These are phyloP conservation scores for Blastobotrys buckinghamii DNA, from an alignment of 1,139 yeast genomes.

Conservation along the genomic window DNA sequence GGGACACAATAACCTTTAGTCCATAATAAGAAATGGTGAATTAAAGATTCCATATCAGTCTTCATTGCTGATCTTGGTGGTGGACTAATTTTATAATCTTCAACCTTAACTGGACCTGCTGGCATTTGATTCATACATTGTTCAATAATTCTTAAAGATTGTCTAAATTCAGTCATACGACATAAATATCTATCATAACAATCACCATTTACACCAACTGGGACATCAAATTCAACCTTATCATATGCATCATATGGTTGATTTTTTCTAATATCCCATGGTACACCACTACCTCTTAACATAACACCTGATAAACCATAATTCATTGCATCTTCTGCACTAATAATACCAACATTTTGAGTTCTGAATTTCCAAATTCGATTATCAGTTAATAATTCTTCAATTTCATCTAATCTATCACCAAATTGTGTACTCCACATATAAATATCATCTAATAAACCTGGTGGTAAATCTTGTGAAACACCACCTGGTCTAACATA, in stretches of 20 bases:
- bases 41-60: conserved; percentile 89
- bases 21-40: conserved; percentile 81
- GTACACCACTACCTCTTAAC: conserved; percentile 89
- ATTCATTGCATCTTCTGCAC: conserved; percentile 84
- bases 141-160: conserved; percentile 79
- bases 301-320: conserved; percentile 80
- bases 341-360: conserved; percentile 67
- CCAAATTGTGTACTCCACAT: conserved; percentile 98
- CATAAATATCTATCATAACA: conserved; percentile 85
- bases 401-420: conserved; percentile 86
- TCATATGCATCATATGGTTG: conserved; percentile 92
- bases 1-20: conserved; percentile 90
- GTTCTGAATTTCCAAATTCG: conserved; percentile 93
- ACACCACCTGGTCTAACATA: conserved; percentile 93
- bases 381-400: conserved; percentile 83
- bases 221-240: conserved; percentile 76
- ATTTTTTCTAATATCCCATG: conserved; percentile 79
- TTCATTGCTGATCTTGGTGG: conserved; percentile 82
- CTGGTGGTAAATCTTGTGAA: conserved; percentile 80
- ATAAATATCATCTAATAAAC: conserved; percentile 81
- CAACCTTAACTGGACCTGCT: conserved; percentile 87
- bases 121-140: conserved; percentile 92
- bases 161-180: conserved; percentile 91
- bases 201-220: conserved; percentile 85
- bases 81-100: conserved; percentile 79